Evolutionary conservation across 306 rosid species (phyloP).

Genomic region (Hippophae rhamnoides): DNA sequence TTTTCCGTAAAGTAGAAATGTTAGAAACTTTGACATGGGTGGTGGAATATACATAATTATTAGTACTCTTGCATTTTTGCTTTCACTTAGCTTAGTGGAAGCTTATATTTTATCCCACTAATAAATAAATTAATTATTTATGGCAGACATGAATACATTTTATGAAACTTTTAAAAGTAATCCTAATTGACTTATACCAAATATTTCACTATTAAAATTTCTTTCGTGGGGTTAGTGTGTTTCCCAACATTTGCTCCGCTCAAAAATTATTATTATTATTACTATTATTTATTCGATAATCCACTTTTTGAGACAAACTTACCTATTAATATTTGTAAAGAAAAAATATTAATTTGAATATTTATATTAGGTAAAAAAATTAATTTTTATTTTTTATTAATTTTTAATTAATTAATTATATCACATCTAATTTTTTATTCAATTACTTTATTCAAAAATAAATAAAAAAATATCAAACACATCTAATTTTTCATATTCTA

Average conservation of each 20-base stretch:
- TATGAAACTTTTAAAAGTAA: constrained; percentile 43
- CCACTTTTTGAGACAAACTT: too few relatives aligned
- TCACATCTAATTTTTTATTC: too few relatives aligned
- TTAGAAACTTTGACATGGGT: constrained; percentile 65
- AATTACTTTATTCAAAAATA: too few relatives aligned
- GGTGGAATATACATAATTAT: constrained; percentile 27
- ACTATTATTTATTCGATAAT: too few relatives aligned
- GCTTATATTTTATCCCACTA: constrained; percentile 43
- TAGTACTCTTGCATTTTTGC: background rate
- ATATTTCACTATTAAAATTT: background rate
- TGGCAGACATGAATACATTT: constrained; percentile 66
- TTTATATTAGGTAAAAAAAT: too few relatives aligned
- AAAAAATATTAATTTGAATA: too few relatives aligned
- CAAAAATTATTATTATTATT: background rate
- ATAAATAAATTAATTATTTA: constrained; percentile 5
- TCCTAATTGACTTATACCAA: constrained; percentile 2
- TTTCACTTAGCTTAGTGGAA: constrained; percentile 35
- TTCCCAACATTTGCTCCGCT: constrained; percentile 15
- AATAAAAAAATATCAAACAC: too few relatives aligned
- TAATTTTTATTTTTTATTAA: too few relatives aligned
- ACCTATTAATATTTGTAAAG: too few relatives aligned
- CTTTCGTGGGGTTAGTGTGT: constrained; percentile 63
- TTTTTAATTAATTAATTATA: too few relatives aligned
- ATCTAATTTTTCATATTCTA: too few relatives aligned
- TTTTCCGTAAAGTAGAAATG: constrained; percentile 56